These are phyloP conservation scores for Trametes polyzona DNA, from an alignment of 1,284 basidiomycete genomes.

Conservation along the genomic window DNA sequence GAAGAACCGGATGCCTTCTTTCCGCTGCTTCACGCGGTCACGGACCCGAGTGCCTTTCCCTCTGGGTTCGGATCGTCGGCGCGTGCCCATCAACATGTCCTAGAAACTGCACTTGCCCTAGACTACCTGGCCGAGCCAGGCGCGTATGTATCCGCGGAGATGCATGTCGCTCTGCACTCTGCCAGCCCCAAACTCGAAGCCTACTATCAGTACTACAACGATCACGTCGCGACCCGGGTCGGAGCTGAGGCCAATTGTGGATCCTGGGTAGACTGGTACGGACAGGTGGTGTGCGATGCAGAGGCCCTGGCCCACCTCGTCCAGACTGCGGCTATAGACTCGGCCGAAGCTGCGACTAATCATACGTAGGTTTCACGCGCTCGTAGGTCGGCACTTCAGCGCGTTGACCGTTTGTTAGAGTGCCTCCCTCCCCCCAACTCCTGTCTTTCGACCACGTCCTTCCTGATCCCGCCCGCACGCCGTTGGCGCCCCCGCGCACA, in stretches of 20 bases:
- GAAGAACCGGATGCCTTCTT: conserved; percentile 75
- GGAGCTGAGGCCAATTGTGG: conserved; percentile 48
- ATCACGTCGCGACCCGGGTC: conserved; percentile 36
- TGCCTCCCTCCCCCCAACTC: conserved; percentile 42
- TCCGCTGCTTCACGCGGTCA: conserved; percentile 66
- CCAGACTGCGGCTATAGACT: conserved; percentile 57
- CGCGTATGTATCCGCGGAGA: conserved; percentile 55
- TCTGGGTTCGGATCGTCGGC: conserved; percentile 42
- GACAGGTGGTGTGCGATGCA: conserved; percentile 73
- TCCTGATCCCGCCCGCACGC: conserved; percentile 46
- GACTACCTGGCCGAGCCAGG: conserved; percentile 54
- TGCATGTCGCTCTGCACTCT: conserved; percentile 70
- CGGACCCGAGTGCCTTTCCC: conserved; percentile 50
- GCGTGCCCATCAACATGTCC: conserved; percentile 55
- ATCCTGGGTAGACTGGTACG: conserved; percentile 91
- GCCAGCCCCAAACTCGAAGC: conserved; percentile 75
- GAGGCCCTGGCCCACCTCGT: conserved; percentile 63
- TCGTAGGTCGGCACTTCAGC: neutral
- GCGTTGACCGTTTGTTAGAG: neutral
- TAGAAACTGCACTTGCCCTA: conserved; percentile 52
- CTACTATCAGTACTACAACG: conserved; percentile 66
- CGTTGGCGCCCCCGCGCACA: conserved; percentile 51
- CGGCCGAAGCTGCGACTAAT: conserved; percentile 28
- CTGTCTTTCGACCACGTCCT: conserved; percentile 76
- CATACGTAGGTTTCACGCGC: conserved; percentile 32